Evolutionary conservation across 768 basidiomycete species (phyloP), one percentile per base, ranked within the genome.

Genomic region (Fomitopsis serialis): DNA sequence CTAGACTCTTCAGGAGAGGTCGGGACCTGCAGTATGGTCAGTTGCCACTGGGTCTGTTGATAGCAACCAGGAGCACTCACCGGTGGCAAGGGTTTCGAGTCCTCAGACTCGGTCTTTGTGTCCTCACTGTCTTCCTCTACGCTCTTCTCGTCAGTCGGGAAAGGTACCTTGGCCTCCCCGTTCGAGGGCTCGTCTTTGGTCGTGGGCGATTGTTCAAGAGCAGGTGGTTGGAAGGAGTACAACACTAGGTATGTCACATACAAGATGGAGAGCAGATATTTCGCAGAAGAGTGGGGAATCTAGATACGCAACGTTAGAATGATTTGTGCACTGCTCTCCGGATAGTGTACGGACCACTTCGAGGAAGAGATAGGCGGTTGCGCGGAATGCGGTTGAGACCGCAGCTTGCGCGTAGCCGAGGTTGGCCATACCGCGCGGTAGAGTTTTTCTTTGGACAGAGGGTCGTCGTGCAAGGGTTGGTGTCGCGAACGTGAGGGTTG

Each of bases 311-410:
- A 21, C 34, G 50, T 12, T 17, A 40, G 40, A 34, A 35, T 19
- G 19, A 52, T 11, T 11, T 32, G 6, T 34, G 50, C 19, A 10
- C 25, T 27, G 32, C 9, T 4, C 17, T 8, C 22, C 29, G 9
- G n/a, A 23, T 34, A 34, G 59, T 21, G 24, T 36, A 70, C 78
- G 51, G 51, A 78, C 80, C 29, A 84, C 69, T 58, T 76, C 66
- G 25, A 84, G 72, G 56, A 81, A 84, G 22, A 81, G 35, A 65
- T 74, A 80, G 29, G 68, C 58, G 40, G 66, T 55, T 21, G 78
- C 35, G 37, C 81, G 75, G 64, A 80, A 80, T 25, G 68, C 48
- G 1, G 70, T 66, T 3, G 68, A 69, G 19, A 62, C 44, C 15
- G 63, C 22, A 2, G 67, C 61, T 36, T 57, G 59, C 19, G 65